These are phyloP conservation scores for Neocatenulostroma microsporum DNA, from an alignment of 2,329 filamentous ascomycete species.

Conservation along the genomic window DNA sequence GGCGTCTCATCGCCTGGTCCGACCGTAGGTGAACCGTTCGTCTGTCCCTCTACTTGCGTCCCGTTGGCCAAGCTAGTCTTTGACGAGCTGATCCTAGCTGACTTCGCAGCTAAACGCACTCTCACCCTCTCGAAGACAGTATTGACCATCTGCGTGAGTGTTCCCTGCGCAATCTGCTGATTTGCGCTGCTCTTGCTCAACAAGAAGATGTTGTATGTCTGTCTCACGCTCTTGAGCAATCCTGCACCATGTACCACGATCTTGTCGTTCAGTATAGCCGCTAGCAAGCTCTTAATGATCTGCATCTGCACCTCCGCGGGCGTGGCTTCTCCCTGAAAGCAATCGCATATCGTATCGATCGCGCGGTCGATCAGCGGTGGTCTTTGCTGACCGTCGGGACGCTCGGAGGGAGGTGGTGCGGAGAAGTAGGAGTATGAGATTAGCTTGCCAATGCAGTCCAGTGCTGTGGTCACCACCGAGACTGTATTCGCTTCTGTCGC, in stretches of 20 bases:
- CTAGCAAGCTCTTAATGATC: constrained; percentile 93
- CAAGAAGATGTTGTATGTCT: constrained; percentile 98
- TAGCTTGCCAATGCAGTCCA: constrained; percentile 97
- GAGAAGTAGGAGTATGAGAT: constrained; percentile 99
- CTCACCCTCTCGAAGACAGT: constrained; percentile 96
- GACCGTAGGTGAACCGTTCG: no score
- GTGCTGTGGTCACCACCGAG: constrained; percentile 75
- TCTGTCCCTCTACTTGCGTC: constrained; percentile 14
- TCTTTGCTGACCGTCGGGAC: constrained; percentile 14
- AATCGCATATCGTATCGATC: constrained; percentile 98
- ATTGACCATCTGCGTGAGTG: constrained; percentile 95
- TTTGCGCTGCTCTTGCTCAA: constrained; percentile 89
- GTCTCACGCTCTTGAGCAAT: constrained; percentile 87
- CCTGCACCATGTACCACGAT: constrained; percentile 97
- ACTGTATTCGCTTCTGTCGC: constrained; percentile 82
- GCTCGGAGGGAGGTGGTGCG: constrained; percentile 34
- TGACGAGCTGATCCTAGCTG: constrained; percentile 56
- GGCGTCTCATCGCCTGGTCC: no score
- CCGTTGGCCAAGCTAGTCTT: constrained; percentile 36
- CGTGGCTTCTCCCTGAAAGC: constrained; percentile 94
- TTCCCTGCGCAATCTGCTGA: constrained; percentile 94
- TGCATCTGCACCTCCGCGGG: constrained; percentile 88
- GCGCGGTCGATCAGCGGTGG: constrained; percentile 89
- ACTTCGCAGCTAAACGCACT: constrained; percentile 75
- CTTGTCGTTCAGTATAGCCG: constrained; percentile 95